phyloP scores from a whole-genome alignment of 202 grass and related monocot genomes.

The Dendrocalamus latiflorus region DNA sequence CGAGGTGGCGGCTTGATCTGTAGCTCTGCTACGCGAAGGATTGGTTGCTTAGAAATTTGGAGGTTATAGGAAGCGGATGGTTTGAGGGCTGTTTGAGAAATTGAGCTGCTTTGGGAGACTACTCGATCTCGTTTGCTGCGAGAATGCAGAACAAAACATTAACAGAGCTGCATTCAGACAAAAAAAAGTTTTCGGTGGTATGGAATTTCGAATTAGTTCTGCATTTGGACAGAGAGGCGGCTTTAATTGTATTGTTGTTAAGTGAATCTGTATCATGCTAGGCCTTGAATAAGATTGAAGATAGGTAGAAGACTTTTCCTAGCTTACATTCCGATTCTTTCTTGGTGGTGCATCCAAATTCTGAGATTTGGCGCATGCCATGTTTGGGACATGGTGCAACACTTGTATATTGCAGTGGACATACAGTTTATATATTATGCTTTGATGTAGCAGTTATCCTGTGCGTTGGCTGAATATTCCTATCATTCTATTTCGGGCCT shows the following conservation, averaged over 20 bases:
- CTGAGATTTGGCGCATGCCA: too few relatives aligned
- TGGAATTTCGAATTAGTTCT: background rate
- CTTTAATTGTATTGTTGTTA: background rate
- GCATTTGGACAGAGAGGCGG: background rate
- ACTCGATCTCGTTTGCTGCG: background rate
- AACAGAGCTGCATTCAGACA: background rate
- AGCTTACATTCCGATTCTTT: background rate
- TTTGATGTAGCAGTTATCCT: background rate
- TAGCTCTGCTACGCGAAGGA: background rate
- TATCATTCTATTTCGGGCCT: background rate
- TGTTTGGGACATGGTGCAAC: background rate
- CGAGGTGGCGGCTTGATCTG: slow-evolving; percentile 1
- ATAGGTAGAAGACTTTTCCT: background rate
- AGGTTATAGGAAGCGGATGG: background rate
- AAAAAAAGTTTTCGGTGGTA: background rate
- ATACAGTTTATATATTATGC: background rate
- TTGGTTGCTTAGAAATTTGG: background rate
- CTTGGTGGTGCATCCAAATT: background rate
- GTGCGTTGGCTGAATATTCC: background rate
- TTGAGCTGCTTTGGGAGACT: background rate
- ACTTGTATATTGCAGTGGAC: background rate
- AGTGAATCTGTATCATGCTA: background rate
- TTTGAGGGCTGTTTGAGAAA: background rate
- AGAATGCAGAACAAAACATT: background rate
- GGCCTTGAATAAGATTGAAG: background rate